A percentile compares a stretch with the other conserved stretches of the same genome.
These are phyloP conservation scores for Coemansia reversa DNA, from an alignment of 192 early-diverging fungal species.

Conservation along the genomic window DNA sequence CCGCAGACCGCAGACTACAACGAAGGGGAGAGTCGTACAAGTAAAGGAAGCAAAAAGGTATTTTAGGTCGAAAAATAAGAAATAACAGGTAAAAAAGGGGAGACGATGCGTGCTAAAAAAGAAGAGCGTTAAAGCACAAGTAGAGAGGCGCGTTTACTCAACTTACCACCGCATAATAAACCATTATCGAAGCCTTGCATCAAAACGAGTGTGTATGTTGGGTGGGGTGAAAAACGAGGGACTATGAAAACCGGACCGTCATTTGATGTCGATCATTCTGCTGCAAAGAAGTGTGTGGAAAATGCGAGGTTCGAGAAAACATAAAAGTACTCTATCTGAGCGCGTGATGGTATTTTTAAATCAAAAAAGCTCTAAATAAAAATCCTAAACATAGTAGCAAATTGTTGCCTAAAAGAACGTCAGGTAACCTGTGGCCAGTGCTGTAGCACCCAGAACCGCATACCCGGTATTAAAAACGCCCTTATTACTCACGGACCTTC, in stretches of 20 bases:
- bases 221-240: not conserved
- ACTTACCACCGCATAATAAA: too few species aligned
- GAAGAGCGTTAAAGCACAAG: not conserved
- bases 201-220: not conserved
- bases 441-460: slow-evolving; percentile 64
- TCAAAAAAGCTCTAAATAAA: not conserved
- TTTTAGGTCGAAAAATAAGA: slow-evolving; percentile 9
- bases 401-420: slow-evolving; percentile 51
- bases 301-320: not conserved
- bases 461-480: slow-evolving; percentile 84
- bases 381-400: not conserved
- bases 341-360: too few species aligned
- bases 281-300: not conserved
- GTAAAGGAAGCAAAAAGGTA: slow-evolving; percentile 5
- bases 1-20: not conserved
- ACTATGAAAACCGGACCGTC: not conserved
- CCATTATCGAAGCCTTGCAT: not conserved
- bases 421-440: slow-evolving; percentile 57
- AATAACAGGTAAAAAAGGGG: slow-evolving; percentile 3
- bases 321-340: not conserved
- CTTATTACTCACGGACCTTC: slow-evolving; percentile 65
- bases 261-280: not conserved
- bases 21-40: not conserved
- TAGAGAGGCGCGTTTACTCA: too few species aligned
- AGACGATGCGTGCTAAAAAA: not conserved